phyloP scores from a whole-genome alignment of 179 eudicot species.

The Amaranthus tricolor region DNA sequence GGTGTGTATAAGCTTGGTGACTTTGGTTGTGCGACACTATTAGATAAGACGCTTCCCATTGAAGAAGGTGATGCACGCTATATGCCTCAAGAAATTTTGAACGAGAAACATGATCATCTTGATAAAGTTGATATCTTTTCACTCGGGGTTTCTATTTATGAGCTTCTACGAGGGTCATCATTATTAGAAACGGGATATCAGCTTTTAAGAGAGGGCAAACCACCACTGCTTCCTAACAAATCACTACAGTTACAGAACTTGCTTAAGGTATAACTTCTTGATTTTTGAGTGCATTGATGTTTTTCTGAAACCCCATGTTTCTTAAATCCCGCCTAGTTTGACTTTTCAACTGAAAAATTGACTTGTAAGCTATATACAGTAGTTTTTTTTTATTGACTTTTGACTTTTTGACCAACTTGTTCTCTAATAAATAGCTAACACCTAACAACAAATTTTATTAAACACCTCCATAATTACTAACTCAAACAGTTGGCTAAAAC shows the following conservation, averaged over 20 bases:
- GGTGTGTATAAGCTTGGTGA: constrained; percentile 87
- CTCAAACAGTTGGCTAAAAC: no score
- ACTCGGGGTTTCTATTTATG: constrained; percentile 69
- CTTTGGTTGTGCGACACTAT: constrained; percentile 88
- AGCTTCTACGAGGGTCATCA: constrained; percentile 74
- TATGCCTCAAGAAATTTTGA: constrained; percentile 89
- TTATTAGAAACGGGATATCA: constrained; percentile 56
- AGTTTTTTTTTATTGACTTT: no score
- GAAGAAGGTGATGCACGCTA: constrained; percentile 98
- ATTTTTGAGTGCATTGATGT: neutral
- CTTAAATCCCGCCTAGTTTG: no score
- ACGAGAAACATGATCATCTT: constrained; percentile 78
- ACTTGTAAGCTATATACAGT: no score
- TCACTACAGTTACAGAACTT: constrained; percentile 63
- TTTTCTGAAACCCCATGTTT: no score
- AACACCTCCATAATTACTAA: no score
- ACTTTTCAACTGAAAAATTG: no score
- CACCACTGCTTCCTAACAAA: constrained; percentile 74
- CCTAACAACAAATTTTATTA: no score
- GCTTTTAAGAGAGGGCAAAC: constrained; percentile 57
- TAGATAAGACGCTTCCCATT: constrained; percentile 70
- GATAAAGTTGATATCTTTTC: constrained; percentile 93
- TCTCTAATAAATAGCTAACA: no score
- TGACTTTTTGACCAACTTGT: no score
- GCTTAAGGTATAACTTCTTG: constrained; percentile 23